Evolutionary conservation across 192 early-diverging fungal species (phyloP), one percentile per base, ranked within the genome.

Genomic region (Dispira simplex): DNA sequence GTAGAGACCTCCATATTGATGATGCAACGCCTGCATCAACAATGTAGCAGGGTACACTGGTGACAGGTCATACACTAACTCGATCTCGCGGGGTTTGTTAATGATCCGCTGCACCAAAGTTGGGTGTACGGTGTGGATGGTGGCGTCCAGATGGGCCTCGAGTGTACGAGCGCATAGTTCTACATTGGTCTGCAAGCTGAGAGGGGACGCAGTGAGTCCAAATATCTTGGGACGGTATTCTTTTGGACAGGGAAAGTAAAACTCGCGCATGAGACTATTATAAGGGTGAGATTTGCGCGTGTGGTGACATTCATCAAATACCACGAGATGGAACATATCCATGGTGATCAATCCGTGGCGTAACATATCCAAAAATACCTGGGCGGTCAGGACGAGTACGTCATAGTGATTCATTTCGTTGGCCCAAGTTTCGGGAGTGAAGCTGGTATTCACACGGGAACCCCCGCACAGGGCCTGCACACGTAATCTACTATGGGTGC

Each of bases 291-390:
- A 76, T 64, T 83, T 82, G 18, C 84, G 73, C 6, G 92, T 79
- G 68, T 98, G 89, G 73, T 98, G 95, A 58, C 87, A 90, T 70
- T 97, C 95, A 70, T 97, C 95, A 77, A 97, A 90, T n/a, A 97
- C 80, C 8, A 97, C 73, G 58, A 97, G 68, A 67, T 87, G 78
- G 39, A 94, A 81, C 79, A 83, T 70, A 0, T 76, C 54, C 64
- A 97, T 69, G 23, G 67, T 68, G 18, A 90, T 64, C 63, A 75
- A 85, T 1, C 85, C 90, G 45, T 81, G 78, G 1, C 83, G 82
- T 46, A 98, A 67, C 0, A 84, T 78, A 67, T 91, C 83, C 56
- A 90, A 75, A 26, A 98, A 75, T 23, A 93, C 87, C 58, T 91
- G 86, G 18, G 90, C 86, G 1, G 92, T 98, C 74, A 93, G 81